phyloP scores from a whole-genome alignment of 2,329 filamentous ascomycete genomes.

The Volutella citrinella region DNA sequence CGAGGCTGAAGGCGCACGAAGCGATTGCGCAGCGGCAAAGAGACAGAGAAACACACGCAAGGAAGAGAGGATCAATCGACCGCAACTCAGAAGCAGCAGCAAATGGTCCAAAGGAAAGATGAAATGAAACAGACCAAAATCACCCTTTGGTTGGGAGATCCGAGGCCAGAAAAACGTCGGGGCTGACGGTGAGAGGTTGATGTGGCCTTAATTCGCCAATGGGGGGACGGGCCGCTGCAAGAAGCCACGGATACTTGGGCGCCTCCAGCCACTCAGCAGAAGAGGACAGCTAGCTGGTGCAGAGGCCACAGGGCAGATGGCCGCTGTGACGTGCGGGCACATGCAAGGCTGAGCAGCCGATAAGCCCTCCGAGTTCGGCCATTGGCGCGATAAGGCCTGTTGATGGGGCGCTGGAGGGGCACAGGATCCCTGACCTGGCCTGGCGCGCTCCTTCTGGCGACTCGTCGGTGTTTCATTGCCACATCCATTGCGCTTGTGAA shows the following conservation, averaged over 20 bases:
- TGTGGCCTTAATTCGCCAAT: conserved; percentile 33
- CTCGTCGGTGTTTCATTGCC: no score
- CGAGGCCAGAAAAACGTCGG: conserved; percentile 12
- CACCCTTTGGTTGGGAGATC: no score
- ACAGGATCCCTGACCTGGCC: no score
- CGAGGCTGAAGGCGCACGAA: conserved; percentile 10
- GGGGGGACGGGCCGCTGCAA: conserved; percentile 14
- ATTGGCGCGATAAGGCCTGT: conserved; percentile 21
- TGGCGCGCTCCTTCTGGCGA: no score
- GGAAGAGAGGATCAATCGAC: no score
- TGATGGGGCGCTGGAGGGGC: conserved; percentile 7
- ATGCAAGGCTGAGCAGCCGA: conserved; percentile 27
- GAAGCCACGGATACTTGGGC: conserved; percentile 26
- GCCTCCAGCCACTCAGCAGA: conserved; percentile 23
- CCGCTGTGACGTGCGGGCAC: conserved; percentile 18
- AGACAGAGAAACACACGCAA: conserved; percentile 5
- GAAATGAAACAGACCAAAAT: no score
- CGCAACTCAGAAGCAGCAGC: no score
- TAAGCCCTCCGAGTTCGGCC: neutral
- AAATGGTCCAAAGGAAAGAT: no score
- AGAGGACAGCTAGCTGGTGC: conserved; percentile 38
- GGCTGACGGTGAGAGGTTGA: conserved; percentile 25
- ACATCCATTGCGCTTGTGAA: no score
- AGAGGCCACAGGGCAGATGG: conserved; percentile 17
- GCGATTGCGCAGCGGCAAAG: conserved; percentile 5